These are phyloP conservation scores for Tripterygium wilfordii DNA, from an alignment of 177 flowering plant species.

Conservation along the genomic window DNA sequence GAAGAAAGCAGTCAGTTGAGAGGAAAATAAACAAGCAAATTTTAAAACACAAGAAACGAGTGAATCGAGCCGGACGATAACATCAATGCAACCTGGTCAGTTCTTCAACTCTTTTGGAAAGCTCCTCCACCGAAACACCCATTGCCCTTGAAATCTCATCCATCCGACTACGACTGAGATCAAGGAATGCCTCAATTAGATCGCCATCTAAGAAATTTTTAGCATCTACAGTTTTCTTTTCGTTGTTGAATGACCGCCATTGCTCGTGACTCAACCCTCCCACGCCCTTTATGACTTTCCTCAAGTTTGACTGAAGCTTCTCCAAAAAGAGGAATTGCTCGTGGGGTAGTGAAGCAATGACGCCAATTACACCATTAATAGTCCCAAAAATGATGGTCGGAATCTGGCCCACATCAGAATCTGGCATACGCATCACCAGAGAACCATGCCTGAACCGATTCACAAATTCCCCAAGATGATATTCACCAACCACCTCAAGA, in stretches of 20 bases:
- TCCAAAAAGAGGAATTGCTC: slow-evolving; percentile 81
- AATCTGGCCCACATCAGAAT: slow-evolving; percentile 93
- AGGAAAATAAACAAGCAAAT: too few species aligned
- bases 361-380: slow-evolving; percentile 88
- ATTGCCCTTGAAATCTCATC: slow-evolving; percentile 76
- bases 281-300: slow-evolving; percentile 91
- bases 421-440: slow-evolving; percentile 95
- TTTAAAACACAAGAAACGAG: too few species aligned
- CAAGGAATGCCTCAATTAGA: slow-evolving; percentile 90
- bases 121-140: slow-evolving; percentile 81
- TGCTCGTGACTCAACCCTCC: slow-evolving; percentile 98
- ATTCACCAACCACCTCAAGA: slow-evolving; percentile 91
- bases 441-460: slow-evolving; percentile 96
- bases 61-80: too few species aligned
- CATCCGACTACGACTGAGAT: slow-evolving; percentile 76
- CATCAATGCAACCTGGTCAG: slow-evolving; percentile 76
- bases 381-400: slow-evolving; percentile 94
- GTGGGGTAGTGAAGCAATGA: slow-evolving; percentile 86
- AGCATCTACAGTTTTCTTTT: slow-evolving; percentile 84
- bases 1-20: too few species aligned
- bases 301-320: slow-evolving; percentile 72
- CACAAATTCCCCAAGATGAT: slow-evolving; percentile 93
- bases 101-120: slow-evolving; percentile 92
- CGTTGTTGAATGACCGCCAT: slow-evolving; percentile 92
- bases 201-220: slow-evolving; percentile 91